Evolutionary conservation across 2,329 filamentous ascomycete genomes (phyloP), one percentile per base, ranked within the genome.

Genomic region (Trichoderma brevicompactum): DNA sequence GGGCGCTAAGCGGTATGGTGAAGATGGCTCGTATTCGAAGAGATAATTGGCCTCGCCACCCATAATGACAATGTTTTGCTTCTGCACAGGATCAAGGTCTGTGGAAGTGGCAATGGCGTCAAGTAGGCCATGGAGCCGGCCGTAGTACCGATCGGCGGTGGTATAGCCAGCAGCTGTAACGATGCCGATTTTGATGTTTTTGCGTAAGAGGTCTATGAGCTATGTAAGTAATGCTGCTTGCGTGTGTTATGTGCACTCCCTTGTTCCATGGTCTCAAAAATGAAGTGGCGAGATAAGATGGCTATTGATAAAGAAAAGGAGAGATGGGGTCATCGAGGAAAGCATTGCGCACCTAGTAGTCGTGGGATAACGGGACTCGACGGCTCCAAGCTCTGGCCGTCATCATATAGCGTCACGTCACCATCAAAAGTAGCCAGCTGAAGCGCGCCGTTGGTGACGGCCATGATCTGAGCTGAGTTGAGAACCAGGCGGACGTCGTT

Each of bases 121-220:
- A 1, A 99, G 85, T 0, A 99, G 85, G 1, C 95, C 95, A 75
- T 93, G 88, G 1, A 99, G 86, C 15, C 95, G 90, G 19, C 86
- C 88, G 75, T 96, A 94, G 81, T 99, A 99, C 69, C 88, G 88
- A 63, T 89, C 86, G 5, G 92, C 91, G 43, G 94, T 91, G 0
- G 92, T 94, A 79, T 99, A 99, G 17, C 95, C 95, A 1, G 95
- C 95, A 1, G 95, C 95, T 0, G 95, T 99, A 59, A 99, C 95
- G 73, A 99, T 98, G 58, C 94, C 95, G 70, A 99, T 89, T 70
- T 90, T 91, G 69, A 94, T 91, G 67, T 90, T 89, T 70, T 89
- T 88, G 53, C 83, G 83, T 71, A 99, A 85, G 15, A 99, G 87
- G 67, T 89, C 88, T 81, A 67, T 54, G 3, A 23, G 8, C 64